Percentiles rank a stretch among this genome's conserved stretches.
phyloP scores from a whole-genome alignment of 2,329 filamentous ascomycete genomes.

The Endoconidiophora laricicola region DNA sequence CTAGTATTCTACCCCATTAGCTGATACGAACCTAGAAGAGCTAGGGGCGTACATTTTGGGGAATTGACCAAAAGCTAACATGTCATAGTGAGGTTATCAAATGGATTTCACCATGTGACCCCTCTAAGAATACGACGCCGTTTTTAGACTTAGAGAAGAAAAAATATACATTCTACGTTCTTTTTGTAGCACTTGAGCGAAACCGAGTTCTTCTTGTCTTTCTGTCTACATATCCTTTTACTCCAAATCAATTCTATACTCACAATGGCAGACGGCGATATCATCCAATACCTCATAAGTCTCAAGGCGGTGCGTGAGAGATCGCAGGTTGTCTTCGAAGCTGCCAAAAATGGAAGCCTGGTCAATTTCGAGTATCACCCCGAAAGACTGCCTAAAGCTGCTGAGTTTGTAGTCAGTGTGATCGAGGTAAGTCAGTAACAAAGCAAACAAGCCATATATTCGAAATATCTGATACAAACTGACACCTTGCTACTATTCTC shows the following conservation, averaged over 20 bases:
- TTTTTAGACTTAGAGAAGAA: no score
- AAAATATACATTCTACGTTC: no score
- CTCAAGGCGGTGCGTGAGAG: constrained; percentile 23
- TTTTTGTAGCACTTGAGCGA: no score
- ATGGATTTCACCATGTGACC: no score
- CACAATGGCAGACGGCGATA: constrained; percentile 7
- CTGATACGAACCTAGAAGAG: no score
- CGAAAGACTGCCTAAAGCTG: constrained; percentile 23
- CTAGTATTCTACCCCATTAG: no score
- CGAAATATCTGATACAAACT: background rate
- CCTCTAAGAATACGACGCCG: no score
- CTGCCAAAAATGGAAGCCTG: constrained; percentile 23
- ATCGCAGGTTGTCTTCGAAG: constrained; percentile 19
- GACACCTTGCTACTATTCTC: background rate
- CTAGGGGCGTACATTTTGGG: no score
- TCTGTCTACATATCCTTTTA: background rate
- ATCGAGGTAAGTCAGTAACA: constrained; percentile 22
- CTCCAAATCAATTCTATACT: background rate
- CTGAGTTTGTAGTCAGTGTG: constrained; percentile 26
- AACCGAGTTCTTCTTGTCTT: background rate
- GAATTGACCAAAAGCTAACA: no score
- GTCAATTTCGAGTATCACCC: constrained; percentile 27
- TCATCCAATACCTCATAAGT: constrained; percentile 21
- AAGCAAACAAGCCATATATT: background rate
- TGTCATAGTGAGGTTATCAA: no score